A percentile compares a stretch with the other conserved stretches of the same genome.
phyloP scores from a whole-genome alignment of 306 rosid genomes.

The Corylus heterophylla region DNA sequence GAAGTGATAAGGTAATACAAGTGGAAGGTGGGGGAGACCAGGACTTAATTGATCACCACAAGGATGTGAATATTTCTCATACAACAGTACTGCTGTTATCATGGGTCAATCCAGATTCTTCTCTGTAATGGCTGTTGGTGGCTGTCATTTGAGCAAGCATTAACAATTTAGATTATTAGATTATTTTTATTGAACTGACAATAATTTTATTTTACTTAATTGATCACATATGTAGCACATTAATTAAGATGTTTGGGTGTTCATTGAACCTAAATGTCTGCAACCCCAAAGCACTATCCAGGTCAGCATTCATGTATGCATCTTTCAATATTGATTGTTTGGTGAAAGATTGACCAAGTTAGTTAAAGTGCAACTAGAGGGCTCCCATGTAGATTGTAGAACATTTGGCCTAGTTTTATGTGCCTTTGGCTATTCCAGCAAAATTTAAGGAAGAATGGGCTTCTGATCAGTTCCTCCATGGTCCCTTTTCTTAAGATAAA shows the following conservation, averaged over 20 bases:
- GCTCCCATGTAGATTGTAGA: no score
- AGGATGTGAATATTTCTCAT: not conserved
- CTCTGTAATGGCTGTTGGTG: not conserved
- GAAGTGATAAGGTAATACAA: not conserved
- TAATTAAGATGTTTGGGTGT: not conserved
- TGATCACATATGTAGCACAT: no score
- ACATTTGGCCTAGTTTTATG: no score
- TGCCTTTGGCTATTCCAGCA: no score
- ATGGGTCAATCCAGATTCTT: slow-evolving; percentile 1
- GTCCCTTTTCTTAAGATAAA: no score
- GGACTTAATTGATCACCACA: not conserved
- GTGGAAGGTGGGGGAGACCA: slow-evolving; percentile 14
- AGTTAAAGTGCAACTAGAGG: not conserved
- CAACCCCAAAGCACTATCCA: not conserved
- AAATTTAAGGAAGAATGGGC: no score
- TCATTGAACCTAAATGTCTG: not conserved
- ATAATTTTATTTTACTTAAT: no score
- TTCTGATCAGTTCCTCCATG: no score
- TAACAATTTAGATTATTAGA: not conserved
- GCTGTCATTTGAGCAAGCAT: not conserved
- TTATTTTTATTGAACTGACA: not conserved
- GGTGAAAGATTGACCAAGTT: not conserved
- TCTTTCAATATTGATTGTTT: not conserved
- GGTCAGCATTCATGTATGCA: not conserved
- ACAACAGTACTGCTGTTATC: not conserved